These are phyloP conservation scores for Miamiensis avidus DNA, from an alignment of 169 alveolate genomes.

Conservation along the genomic window DNA sequence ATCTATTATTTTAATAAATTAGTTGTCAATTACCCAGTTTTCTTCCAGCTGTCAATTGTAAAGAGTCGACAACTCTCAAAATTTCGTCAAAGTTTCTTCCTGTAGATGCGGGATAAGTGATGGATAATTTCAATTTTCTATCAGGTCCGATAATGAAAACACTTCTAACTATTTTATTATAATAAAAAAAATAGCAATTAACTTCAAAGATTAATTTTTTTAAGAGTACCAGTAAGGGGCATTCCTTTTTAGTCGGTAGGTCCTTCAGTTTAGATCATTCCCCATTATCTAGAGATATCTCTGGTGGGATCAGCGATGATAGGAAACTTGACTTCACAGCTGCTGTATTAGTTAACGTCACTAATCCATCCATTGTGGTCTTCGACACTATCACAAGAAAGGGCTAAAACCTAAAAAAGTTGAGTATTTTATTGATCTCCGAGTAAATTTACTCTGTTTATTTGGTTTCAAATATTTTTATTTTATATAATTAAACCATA, in stretches of 20 bases:
- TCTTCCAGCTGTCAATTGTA: slow-evolving; percentile 59
- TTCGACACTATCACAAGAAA: background rate
- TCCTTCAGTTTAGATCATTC: slow-evolving; percentile 76
- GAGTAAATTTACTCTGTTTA: no score
- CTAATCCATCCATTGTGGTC: background rate
- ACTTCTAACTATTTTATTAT: slow-evolving; percentile 36
- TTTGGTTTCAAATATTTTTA: no score
- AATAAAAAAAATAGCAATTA: no score
- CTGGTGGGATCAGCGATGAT: slow-evolving; percentile 61
- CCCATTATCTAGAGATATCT: slow-evolving; percentile 51
- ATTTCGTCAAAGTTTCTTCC: slow-evolving; percentile 79
- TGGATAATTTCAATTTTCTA: slow-evolving; percentile 52
- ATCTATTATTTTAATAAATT: no score
- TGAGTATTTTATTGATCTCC: no score
- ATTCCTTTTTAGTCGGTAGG: slow-evolving; percentile 58
- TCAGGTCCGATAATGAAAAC: slow-evolving; percentile 68
- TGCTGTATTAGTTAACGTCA: slow-evolving; percentile 1
- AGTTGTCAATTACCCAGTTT: slow-evolving; percentile 33
- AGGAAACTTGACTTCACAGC: slow-evolving; percentile 52
- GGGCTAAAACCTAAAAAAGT: no score
- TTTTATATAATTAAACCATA: no score
- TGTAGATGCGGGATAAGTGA: slow-evolving; percentile 80
- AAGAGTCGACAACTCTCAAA: slow-evolving; percentile 70
- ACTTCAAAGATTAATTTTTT: no score
- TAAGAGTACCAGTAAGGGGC: slow-evolving; percentile 77